Conservation (phyloP, 139 green algal species). For the Chlorella vulgaris region DNA sequence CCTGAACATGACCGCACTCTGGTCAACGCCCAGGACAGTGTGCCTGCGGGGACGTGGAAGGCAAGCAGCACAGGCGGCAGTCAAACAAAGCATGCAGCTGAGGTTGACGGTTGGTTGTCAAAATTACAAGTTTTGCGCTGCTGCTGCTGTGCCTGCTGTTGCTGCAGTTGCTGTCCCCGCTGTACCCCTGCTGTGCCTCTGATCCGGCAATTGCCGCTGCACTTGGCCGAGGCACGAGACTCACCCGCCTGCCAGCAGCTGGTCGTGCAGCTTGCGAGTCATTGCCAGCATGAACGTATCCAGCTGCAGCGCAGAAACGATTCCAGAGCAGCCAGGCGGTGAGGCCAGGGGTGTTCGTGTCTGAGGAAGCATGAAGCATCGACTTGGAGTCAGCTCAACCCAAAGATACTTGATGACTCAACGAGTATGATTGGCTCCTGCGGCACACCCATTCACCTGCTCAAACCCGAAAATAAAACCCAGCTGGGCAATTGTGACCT, state of each 20-base stretch:
- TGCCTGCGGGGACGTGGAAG: background rate
- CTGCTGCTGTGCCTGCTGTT: background rate
- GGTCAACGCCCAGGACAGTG: constrained; percentile 18
- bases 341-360: too few species aligned
- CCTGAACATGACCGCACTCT: background rate
- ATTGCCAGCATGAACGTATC: constrained; percentile 15
- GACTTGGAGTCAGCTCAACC: too few species aligned
- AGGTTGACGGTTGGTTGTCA: too few species aligned
- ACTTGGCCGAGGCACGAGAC: too few species aligned
- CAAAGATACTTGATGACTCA: background rate
- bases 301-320: background rate
- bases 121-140: too few species aligned
- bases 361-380: too few species aligned
- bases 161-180: too few species aligned
- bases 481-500: constrained; percentile 1
- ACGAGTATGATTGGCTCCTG: background rate
- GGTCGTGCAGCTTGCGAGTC: background rate
- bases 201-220: too few species aligned
- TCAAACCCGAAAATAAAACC: constrained; percentile 16
- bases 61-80: background rate
- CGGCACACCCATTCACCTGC: too few species aligned
- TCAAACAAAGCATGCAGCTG: too few species aligned
- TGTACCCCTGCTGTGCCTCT: too few species aligned
- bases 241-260: background rate
- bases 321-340: background rate